A percentile compares a stretch with the other conserved stretches of the same genome.
Conservation (phyloP, 345 rosid species). For the Dimocarpus longan region DNA sequence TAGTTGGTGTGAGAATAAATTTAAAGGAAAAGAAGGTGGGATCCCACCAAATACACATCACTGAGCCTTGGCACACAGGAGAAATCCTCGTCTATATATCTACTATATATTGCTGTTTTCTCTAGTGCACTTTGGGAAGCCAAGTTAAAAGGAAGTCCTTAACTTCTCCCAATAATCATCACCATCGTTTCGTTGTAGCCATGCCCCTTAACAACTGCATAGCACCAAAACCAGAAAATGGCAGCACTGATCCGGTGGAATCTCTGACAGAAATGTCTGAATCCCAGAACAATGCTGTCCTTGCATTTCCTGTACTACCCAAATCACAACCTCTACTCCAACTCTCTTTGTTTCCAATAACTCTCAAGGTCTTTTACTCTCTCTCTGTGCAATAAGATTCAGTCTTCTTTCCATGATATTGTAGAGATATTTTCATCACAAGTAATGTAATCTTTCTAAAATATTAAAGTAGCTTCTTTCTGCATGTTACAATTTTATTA, state of each 20-base stretch:
- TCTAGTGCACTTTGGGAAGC: constrained; percentile 54
- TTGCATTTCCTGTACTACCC: constrained; percentile 41
- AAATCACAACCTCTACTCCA: constrained; percentile 52
- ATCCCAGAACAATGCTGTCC: constrained; percentile 42
- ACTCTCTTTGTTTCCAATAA: constrained; percentile 53
- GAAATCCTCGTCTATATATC: constrained; percentile 31
- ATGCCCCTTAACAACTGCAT: constrained; percentile 51
- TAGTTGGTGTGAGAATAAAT: constrained; percentile 39
- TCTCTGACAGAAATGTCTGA: constrained; percentile 46
- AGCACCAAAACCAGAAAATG: constrained; percentile 59
- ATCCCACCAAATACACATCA: constrained; percentile 39
- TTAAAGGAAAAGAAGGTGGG: constrained; percentile 38
- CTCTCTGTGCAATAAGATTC: constrained; percentile 1
- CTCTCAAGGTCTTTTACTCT: constrained; percentile 66
- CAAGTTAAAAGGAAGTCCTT: constrained; percentile 37
- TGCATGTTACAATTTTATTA: constrained; percentile 3
- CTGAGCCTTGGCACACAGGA: constrained; percentile 21
- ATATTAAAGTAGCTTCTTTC: background rate
- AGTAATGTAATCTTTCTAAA: constrained; percentile 2
- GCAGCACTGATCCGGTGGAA: constrained; percentile 40
- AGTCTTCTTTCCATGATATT: background rate
- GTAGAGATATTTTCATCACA: background rate
- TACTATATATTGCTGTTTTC: constrained; percentile 56
- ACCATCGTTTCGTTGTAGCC: constrained; percentile 27
- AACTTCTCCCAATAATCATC: constrained; percentile 26